Conservation (phyloP, 192 early-diverging fungal genomes). For the Linnemannia exigua region DNA sequence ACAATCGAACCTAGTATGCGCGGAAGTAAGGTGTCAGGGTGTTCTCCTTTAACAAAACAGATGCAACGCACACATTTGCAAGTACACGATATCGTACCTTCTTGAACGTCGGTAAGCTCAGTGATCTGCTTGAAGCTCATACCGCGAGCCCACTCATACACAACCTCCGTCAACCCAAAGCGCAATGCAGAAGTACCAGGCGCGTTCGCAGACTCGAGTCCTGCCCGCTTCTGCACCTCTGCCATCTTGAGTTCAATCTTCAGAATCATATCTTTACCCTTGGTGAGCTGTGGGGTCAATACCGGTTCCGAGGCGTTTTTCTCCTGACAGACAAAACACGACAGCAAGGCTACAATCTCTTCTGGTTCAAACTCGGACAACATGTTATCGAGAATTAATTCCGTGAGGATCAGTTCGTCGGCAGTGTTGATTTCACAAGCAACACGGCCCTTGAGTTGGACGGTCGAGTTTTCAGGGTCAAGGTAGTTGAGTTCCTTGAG, state of each 20-base stretch:
- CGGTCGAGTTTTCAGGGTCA: constrained; percentile 82
- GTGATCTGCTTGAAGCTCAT: constrained; percentile 93
- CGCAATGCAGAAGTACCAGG: constrained; percentile 60
- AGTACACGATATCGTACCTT: constrained; percentile 70
- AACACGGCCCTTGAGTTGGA: constrained; percentile 95
- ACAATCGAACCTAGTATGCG: constrained; percentile 84
- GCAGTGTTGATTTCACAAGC: constrained; percentile 98
- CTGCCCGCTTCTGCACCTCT: constrained; percentile 78
- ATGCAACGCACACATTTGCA: not conserved
- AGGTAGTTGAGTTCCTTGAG: constrained; percentile 86
- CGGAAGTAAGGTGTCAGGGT: not conserved
- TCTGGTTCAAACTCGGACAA: constrained; percentile 90
- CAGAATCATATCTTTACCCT: constrained; percentile 76
- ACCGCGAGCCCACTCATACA: constrained; percentile 98
- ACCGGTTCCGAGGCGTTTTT: constrained; percentile 77
- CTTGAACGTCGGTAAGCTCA: constrained; percentile 92
- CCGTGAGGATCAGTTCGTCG: constrained; percentile 94
- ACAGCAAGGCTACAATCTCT: constrained; percentile 94
- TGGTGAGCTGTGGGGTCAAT: constrained; percentile 73
- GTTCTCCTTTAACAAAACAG: not conserved
- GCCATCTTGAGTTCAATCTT: constrained; percentile 79
- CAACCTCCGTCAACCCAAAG: constrained; percentile 95
- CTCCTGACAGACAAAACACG: constrained; percentile 96
- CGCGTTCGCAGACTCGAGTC: constrained; percentile 62
- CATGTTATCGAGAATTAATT: constrained; percentile 95